Conservation (phyloP, 495 filamentous ascomycete genomes). For the Lasiosphaeriaceae sp. region DNA sequence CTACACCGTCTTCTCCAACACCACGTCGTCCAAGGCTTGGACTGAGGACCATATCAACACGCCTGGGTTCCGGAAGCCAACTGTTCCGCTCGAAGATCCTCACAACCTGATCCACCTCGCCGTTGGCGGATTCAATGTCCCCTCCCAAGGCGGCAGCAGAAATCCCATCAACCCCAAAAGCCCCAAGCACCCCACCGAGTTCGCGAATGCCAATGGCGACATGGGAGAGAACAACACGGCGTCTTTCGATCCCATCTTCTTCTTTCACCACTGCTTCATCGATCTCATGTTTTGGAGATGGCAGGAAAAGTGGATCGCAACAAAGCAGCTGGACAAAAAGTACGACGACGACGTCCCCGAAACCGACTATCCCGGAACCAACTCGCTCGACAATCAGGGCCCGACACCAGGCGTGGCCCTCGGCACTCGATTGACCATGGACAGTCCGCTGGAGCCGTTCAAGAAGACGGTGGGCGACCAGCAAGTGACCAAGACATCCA, state of each 20-base stretch:
- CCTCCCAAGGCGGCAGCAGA: too few species aligned
- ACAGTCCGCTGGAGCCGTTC: constrained; percentile 19
- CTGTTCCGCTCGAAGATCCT: constrained; percentile 21
- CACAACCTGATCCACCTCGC: constrained; percentile 33
- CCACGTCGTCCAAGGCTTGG: constrained; percentile 17
- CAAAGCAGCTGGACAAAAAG: background rate
- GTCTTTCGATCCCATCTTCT: constrained; percentile 32
- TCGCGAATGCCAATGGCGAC: constrained; percentile 26
- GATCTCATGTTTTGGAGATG: constrained; percentile 30
- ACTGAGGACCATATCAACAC: constrained; percentile 9
- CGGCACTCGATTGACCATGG: constrained; percentile 5
- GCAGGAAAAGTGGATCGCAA: constrained; percentile 22
- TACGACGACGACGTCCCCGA: background rate
- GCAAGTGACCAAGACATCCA: background rate
- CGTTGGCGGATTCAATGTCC: constrained; percentile 27
- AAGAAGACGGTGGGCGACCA: background rate
- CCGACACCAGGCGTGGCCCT: constrained; percentile 8
- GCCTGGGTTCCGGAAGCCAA: too few species aligned
- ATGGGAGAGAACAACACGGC: constrained; percentile 34
- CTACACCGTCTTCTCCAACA: constrained; percentile 27
- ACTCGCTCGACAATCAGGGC: constrained; percentile 12
- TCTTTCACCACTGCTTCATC: constrained; percentile 29
- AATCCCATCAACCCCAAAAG: constrained; percentile 13
- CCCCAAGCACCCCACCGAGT: background rate
- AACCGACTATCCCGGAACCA: constrained; percentile 10